Base-by-base conservation (phyloP, 2,329 filamentous ascomycete species). In the Colletotrichum neosansevieriae region DNA sequence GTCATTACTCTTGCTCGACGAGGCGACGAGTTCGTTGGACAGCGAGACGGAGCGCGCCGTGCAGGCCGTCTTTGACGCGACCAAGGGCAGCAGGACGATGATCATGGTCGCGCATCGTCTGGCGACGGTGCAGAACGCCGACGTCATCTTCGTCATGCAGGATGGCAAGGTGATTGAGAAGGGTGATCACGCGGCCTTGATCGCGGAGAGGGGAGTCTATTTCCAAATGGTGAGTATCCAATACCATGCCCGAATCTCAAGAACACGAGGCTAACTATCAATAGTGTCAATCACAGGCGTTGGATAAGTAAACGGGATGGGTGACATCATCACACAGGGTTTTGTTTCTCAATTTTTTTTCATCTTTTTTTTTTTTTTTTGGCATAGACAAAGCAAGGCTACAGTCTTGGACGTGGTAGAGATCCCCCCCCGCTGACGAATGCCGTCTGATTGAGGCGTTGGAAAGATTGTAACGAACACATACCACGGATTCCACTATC, bases 111-210 rank as follows among this genome's bases (percentile, higher is more conserved):
- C 80, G 12, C 82, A 84, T 72, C 74, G 82, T 4, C 71, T 84
- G 1, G 76, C 78, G 4, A 84, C 80, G 1, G 79, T 85, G 9
- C 75, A 79, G 54, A 78, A 76, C 9, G 82, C 82, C 0, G 81
- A 84, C 70, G 71, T 77, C 0, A 84, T 85, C 36, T 83, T 82
- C 57, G 78, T 85, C 0, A 75, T 85, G 64, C 78, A 79, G 4
- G 76, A 79, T 0, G 83, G 83, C 0, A 74, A 58, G 13, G 75
- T 84, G n/a, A 72, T 82, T 0, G 82, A 84, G 69, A 47, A 45
- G 6, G 67, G 67, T n/a, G 57, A 62, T 17, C 67, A 69, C 42
- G 67, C 63, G 12, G 62, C 32, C 12, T 15, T 69, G 21, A 62
- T 69, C 40, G 63, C 63, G 19, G 58, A 62, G 57, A 50, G 50